These are phyloP conservation scores for Phytophthora ohioensis DNA, from an alignment of 352 stramenopile species.

Conservation along the genomic window DNA sequence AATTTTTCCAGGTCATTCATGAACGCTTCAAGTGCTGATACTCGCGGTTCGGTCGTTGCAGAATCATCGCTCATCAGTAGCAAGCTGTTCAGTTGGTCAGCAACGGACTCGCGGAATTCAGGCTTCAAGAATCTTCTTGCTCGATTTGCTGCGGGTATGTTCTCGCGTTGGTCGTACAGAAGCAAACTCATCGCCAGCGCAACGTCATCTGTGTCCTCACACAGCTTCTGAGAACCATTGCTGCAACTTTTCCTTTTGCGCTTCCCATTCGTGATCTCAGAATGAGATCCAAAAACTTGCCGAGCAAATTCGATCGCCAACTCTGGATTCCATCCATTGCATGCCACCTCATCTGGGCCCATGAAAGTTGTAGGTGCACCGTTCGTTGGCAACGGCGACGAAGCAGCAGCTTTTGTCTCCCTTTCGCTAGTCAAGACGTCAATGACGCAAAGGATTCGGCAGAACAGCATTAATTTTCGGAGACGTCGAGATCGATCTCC, in stretches of 20 bases:
- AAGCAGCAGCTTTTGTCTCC: conserved; percentile 13
- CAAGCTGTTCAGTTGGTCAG: conserved; percentile 51
- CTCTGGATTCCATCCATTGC: conserved; percentile 44
- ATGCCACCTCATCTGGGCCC: not conserved
- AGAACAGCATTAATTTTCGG: conserved; percentile 42
- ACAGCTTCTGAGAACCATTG: conserved; percentile 7
- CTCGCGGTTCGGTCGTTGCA: not conserved
- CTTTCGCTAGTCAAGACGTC: conserved; percentile 43
- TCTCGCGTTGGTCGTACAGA: conserved; percentile 41
- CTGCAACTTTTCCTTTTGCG: conserved; percentile 19
- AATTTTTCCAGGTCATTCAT: conserved; percentile 43
- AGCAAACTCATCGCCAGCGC: conserved; percentile 48
- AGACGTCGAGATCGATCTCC: conserved; percentile 1
- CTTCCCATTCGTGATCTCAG: conserved; percentile 28
- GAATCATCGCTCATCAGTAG: conserved; percentile 26
- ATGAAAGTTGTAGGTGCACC: not conserved
- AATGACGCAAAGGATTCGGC: conserved; percentile 53
- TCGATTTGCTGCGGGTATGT: conserved; percentile 34
- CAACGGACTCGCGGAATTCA: conserved; percentile 54
- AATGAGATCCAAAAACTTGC: conserved; percentile 33
- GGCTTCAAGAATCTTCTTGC: conserved; percentile 45
- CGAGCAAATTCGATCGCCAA: conserved; percentile 46
- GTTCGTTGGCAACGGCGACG: conserved; percentile 10
- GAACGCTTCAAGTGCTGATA: conserved; percentile 51
- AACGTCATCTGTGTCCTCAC: conserved; percentile 21